These are phyloP conservation scores for Vickermania spadyakhi DNA, from an alignment of 208 protist species.

Conservation along the genomic window DNA sequence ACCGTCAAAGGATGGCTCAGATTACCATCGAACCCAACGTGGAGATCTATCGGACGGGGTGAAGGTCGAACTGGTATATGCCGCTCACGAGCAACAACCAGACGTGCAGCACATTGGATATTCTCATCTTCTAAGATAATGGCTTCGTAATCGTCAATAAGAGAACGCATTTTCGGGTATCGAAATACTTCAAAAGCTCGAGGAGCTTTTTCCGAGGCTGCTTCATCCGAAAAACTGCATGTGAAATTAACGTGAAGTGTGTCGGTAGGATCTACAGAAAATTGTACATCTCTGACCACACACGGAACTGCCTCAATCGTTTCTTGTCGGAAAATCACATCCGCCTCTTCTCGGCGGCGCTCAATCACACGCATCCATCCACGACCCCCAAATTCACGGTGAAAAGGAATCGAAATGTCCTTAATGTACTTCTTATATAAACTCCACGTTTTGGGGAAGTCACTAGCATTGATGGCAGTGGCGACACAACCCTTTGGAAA, in stretches of 20 bases:
- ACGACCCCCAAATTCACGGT: neutral
- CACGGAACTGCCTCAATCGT: neutral
- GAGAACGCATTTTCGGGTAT: neutral
- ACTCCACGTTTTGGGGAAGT: neutral
- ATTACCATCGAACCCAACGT: neutral
- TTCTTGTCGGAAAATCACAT: neutral
- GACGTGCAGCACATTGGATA: neutral
- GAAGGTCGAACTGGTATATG: neutral
- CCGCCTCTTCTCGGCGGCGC: neutral
- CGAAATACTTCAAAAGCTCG: neutral
- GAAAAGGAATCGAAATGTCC: neutral
- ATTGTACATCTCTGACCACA: neutral
- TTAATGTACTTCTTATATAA: neutral
- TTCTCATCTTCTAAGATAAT: neutral
- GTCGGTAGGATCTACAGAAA: neutral
- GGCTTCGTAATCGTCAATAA: neutral
- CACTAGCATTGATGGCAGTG: neutral
- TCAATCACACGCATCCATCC: neutral
- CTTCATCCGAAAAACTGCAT: neutral
- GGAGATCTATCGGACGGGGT: neutral
- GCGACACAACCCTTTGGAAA: neutral
- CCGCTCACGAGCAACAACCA: neutral
- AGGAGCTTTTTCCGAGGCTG: neutral
- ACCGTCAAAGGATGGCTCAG: neutral
- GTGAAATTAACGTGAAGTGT: neutral